Evolutionary conservation across 225 moss, liverwort and hornwort species (phyloP), one percentile per base, ranked within the genome.

Genomic region (Polytrichum commune): DNA sequence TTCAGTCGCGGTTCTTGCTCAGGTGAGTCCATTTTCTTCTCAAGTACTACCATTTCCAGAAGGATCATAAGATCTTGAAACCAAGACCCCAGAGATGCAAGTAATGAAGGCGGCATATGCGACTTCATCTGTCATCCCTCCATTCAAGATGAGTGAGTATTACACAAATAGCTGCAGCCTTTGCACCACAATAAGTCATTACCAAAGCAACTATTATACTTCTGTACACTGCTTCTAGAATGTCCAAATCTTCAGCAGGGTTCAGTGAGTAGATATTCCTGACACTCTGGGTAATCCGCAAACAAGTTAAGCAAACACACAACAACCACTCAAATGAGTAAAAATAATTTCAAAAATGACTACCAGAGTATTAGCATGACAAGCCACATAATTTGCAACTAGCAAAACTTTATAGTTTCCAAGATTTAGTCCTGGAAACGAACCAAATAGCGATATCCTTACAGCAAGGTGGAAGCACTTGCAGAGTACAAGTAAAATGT

Each of bases 71-170:
- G 74, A 82, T 96, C 91, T 87, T 93, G 90, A 74, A 96, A 88
- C 93, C 93, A 96, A 18, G 62, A 77, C 61, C 91, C 87, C 58
- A 96, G 78, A 71, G 78, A 82, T 20, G 77, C 78, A 57, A 91
- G 82, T 56, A 96, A 81, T 18, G 91, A 82, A 62, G 82, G 80
- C 24, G 95, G 95, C 95, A 93, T 91, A 81, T 96, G 90, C 69
- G 95, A 93, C 82, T 93, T 96, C 74, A 90, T 84, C 95, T 96
- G 90, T 85, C 84, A 88, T 79, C 88, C 88, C 77, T 80, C 86
- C 81, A 79, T 81, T 76, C 64, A 81, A 83, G 57, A 76, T 58
- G 33, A 72, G 74, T 72, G 73, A 64, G 74, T 64, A 72, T 84
- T 46, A 46, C 13, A 16, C 3, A 3, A 46, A 2, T 81, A 83